These are phyloP conservation scores for Botrytis medusae DNA, from an alignment of 2,329 filamentous ascomycete species.

Conservation along the genomic window DNA sequence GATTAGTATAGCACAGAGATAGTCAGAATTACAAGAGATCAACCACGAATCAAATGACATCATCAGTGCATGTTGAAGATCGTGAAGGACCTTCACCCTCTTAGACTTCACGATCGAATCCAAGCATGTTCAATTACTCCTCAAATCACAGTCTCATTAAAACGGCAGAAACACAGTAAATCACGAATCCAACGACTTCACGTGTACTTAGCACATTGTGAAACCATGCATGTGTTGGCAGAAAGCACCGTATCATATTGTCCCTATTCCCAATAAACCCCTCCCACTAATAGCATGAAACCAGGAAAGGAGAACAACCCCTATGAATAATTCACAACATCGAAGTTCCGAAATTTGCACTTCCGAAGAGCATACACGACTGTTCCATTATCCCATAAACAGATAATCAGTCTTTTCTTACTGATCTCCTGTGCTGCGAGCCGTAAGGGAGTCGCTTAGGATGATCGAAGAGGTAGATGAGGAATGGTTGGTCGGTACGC, in stretches of 20 bases:
- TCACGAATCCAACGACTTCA: constrained; percentile 21
- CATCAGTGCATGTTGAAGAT: not conserved
- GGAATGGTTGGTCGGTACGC: constrained; percentile 1
- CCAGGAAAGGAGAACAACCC: constrained; percentile 19
- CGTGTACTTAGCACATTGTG: not conserved
- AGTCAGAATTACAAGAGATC: not conserved
- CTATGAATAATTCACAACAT: constrained; percentile 18
- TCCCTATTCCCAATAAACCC: constrained; percentile 28
- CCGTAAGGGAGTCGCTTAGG: not conserved
- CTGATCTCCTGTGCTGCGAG: not conserved
- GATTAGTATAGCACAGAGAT: not conserved
- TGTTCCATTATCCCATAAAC: not conserved
- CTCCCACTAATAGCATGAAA: constrained; percentile 10
- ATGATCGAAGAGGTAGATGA: not conserved
- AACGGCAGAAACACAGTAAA: not conserved
- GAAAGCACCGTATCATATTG: constrained; percentile 33
- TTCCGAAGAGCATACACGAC: not conserved
- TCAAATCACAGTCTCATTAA: not conserved
- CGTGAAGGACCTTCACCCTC: not conserved
- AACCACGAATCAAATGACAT: not conserved
- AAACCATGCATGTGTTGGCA: constrained; percentile 26
- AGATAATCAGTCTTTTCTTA: constrained; percentile 2
- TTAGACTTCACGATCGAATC: not conserved
- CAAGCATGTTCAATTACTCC: not conserved
- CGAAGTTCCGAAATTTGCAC: not conserved